These are phyloP conservation scores for Ceratobasidium sp. DNA, from an alignment of 1,284 basidiomycete species.

Conservation along the genomic window DNA sequence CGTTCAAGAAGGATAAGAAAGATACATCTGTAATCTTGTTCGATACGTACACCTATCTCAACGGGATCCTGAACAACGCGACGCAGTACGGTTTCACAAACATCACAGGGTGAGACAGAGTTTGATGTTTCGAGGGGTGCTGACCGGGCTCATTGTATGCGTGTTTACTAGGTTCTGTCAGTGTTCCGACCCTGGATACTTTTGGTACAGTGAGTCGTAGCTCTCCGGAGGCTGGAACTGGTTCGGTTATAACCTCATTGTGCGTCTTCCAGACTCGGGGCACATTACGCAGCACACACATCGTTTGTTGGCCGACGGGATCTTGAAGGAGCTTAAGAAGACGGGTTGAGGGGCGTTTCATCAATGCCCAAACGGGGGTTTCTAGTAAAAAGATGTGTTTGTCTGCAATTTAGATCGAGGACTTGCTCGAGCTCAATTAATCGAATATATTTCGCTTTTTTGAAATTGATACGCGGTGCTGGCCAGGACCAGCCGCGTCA, in stretches of 20 bases:
- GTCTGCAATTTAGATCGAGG: not conserved
- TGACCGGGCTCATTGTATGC: not conserved
- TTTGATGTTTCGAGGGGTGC: conserved; percentile 2
- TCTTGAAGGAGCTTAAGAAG: conserved; percentile 53
- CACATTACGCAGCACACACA: conserved; percentile 60
- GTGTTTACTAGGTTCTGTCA: conserved; percentile 57
- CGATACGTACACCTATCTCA: conserved; percentile 62
- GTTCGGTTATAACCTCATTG: not conserved
- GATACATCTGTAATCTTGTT: conserved; percentile 57
- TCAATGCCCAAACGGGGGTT: not conserved
- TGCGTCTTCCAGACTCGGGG: conserved; percentile 17
- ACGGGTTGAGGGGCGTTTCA: not conserved
- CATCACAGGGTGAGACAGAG: conserved; percentile 57
- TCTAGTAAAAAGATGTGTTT: conserved; percentile 7
- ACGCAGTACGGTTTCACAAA: conserved; percentile 58
- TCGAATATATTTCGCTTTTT: not conserved
- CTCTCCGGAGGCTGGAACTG: not conserved
- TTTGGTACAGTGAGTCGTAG: conserved; percentile 61
- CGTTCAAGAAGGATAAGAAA: conserved; percentile 51
- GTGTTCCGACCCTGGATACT: conserved; percentile 58
- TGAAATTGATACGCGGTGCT: not conserved
- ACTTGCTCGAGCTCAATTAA: not conserved
- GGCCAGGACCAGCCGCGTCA: conserved; percentile 14
- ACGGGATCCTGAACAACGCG: conserved; percentile 56
- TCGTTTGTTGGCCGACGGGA: conserved; percentile 56